phyloP scores from a whole-genome alignment of 2,329 filamentous ascomycete genomes.

The Harringtonia lauricola region DNA sequence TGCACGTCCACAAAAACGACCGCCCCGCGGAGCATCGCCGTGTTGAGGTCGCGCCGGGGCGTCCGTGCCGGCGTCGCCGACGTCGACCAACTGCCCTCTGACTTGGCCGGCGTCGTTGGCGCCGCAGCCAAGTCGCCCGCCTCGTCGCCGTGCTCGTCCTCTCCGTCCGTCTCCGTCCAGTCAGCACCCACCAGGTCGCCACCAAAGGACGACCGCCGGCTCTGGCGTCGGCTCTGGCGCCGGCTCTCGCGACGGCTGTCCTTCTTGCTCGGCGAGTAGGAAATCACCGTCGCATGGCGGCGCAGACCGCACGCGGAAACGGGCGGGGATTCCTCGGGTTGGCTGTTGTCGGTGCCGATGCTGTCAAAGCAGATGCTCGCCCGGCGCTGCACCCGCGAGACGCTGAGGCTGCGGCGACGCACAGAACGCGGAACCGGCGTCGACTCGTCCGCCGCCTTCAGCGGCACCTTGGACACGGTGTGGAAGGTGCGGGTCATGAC shows the following conservation, averaged over 20 bases:
- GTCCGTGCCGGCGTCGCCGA: conserved; percentile 45
- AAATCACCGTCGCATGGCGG: conserved; percentile 41
- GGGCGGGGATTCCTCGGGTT: too few species aligned
- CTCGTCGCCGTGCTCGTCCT: conserved; percentile 7
- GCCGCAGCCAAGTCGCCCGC: neutral
- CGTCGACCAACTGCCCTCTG: conserved; percentile 38
- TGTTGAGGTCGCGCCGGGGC: conserved; percentile 41
- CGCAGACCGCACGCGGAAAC: conserved; percentile 25
- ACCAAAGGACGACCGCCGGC: conserved; percentile 15
- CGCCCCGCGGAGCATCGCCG: conserved; percentile 52
- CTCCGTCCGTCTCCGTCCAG: conserved; percentile 11
- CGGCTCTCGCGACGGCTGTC: conserved; percentile 8
- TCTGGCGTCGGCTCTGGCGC: conserved; percentile 5
- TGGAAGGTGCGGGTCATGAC: conserved; percentile 46
- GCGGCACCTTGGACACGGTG: conserved; percentile 66
- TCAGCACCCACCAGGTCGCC: conserved; percentile 5
- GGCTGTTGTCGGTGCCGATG: too few species aligned
- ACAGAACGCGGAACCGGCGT: conserved; percentile 31
- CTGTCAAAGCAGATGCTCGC: neutral
- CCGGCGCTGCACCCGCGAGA: conserved; percentile 35
- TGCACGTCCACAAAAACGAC: conserved; percentile 78
- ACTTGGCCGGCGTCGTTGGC: conserved; percentile 34
- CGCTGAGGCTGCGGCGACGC: conserved; percentile 40
- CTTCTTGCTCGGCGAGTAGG: conserved; percentile 40
- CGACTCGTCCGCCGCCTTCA: conserved; percentile 56